These are phyloP conservation scores for Albophoma yamanashiensis DNA, from an alignment of 2,329 filamentous ascomycete species.

Conservation along the genomic window DNA sequence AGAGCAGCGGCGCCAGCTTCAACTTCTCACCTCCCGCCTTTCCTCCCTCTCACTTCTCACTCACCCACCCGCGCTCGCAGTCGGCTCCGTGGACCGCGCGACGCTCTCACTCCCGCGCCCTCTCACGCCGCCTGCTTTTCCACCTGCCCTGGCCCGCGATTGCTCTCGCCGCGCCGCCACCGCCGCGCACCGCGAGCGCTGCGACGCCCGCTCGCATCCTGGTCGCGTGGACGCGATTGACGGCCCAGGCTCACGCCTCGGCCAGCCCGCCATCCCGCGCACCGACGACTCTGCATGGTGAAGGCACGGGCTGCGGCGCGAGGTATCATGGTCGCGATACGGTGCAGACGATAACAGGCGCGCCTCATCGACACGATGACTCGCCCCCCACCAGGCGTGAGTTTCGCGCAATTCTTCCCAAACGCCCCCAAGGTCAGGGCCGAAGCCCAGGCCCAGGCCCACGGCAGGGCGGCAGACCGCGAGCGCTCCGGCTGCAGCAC, in stretches of 20 bases:
- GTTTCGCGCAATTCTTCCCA: conserved; percentile 81
- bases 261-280: conserved; percentile 1
- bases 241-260: conserved; percentile 3
- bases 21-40: conserved; percentile 13
- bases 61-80: background rate
- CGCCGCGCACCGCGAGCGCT: background rate
- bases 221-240: conserved; percentile 29
- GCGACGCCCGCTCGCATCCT: conserved; percentile 3
- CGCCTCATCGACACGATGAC: conserved; percentile 53
- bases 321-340: conserved; percentile 47
- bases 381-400: conserved; percentile 62
- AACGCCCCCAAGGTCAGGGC: conserved; percentile 58
- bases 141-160: background rate
- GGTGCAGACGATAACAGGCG: conserved; percentile 40
- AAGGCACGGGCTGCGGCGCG: conserved; percentile 16
- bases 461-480: conserved; percentile 21
- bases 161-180: background rate
- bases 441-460: conserved; percentile 17
- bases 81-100: conserved; percentile 8
- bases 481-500: conserved; percentile 17
- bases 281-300: conserved; percentile 8
- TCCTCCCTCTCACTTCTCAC: conserved; percentile 6
- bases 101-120: conserved; percentile 2
- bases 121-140: conserved; percentile 1
- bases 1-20: conserved; percentile 10